phyloP scores from a whole-genome alignment of 805 yeast genomes.

The Scheffersomyces stipitis region DNA sequence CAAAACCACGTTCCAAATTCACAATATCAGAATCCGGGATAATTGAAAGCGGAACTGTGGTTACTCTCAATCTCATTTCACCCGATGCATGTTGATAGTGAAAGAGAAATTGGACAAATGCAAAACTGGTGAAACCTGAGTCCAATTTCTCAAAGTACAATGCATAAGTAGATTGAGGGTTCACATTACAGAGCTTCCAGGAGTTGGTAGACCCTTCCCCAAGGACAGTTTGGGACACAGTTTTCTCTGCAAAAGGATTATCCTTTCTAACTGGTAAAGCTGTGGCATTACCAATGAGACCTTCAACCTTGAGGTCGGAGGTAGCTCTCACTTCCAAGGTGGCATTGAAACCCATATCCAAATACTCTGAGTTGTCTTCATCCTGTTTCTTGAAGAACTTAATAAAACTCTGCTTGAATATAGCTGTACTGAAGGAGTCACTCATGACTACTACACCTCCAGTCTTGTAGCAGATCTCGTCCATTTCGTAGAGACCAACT shows the following conservation, averaged over 20 bases:
- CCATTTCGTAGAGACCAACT: constrained; percentile 68
- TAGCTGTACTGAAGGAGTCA: constrained; percentile 66
- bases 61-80: constrained; percentile 56
- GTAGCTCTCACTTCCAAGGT: constrained; percentile 57
- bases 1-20: constrained; percentile 52
- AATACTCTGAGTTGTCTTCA: constrained; percentile 20
- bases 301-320: constrained; percentile 51
- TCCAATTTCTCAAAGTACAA: constrained; percentile 54
- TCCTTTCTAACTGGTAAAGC: constrained; percentile 38
- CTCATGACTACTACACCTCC: constrained; percentile 65
- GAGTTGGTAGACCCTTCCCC: constrained; percentile 57
- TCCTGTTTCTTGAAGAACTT: constrained; percentile 45
- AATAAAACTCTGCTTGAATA: constrained; percentile 63
- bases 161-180: constrained; percentile 60
- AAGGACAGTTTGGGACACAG: constrained; percentile 32
- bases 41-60: constrained; percentile 52
- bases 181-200: constrained; percentile 58
- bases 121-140: constrained; percentile 24
- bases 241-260: constrained; percentile 16
- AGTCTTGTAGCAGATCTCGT: constrained; percentile 51
- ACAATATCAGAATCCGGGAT: constrained; percentile 38
- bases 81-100: constrained; percentile 65
- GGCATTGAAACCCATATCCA: constrained; percentile 58
- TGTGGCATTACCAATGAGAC: constrained; percentile 63
- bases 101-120: constrained; percentile 53